These are phyloP conservation scores for Rasamsonia emersonii DNA, from an alignment of 2,329 filamentous ascomycete genomes.

Conservation along the genomic window DNA sequence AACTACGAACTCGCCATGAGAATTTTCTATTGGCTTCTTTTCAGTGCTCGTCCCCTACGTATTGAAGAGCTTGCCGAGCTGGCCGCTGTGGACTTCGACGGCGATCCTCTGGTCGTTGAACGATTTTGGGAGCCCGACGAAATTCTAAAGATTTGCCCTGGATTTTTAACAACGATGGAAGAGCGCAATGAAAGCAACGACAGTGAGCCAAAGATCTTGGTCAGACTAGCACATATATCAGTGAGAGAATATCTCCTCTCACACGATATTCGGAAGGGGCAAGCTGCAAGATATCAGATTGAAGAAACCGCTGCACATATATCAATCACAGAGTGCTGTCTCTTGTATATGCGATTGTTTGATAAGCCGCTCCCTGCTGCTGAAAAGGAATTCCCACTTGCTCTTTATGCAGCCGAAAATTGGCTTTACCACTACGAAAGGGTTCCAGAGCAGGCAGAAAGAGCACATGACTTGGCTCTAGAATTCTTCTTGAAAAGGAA, in stretches of 20 bases:
- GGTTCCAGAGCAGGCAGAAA: constrained; percentile 1
- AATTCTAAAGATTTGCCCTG: constrained; percentile 6
- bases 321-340: constrained; percentile 5
- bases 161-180: constrained; percentile 5
- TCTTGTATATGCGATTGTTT: constrained; percentile 5
- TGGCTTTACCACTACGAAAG: constrained; percentile 7
- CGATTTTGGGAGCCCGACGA: constrained; percentile 6
- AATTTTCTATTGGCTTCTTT: constrained; percentile 7
- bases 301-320: constrained; percentile 1
- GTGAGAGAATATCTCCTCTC: constrained; percentile 8
- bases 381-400: constrained; percentile 2
- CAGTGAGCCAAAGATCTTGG: constrained; percentile 1
- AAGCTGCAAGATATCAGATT: constrained; percentile 3
- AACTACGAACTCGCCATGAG: constrained; percentile 4
- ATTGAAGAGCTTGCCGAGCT: constrained; percentile 8
- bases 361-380: background rate
- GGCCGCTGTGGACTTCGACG: constrained; percentile 5
- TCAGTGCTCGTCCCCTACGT: constrained; percentile 2
- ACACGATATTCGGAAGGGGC: constrained; percentile 1
- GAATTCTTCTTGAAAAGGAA: constrained; percentile 4
- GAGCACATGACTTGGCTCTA: constrained; percentile 3
- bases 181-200: background rate
- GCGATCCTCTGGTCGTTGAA: constrained; percentile 1
- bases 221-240: constrained; percentile 7
- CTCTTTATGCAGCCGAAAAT: constrained; percentile 2